These are phyloP conservation scores for Volvox africanus DNA, from an alignment of 139 green algal genomes.

Conservation along the genomic window DNA sequence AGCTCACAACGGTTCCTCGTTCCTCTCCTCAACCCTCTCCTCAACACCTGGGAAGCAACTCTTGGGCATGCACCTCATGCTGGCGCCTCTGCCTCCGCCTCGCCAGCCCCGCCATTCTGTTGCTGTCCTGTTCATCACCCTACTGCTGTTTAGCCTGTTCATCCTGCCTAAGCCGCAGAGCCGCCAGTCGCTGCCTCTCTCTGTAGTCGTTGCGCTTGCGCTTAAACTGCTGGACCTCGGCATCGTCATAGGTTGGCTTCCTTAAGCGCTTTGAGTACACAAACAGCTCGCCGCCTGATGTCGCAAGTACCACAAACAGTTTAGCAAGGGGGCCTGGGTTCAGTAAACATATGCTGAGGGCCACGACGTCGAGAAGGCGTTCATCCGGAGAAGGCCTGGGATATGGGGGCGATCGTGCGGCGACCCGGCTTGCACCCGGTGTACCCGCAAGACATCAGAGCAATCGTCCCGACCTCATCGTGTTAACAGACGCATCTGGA, in stretches of 20 bases:
- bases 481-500: neutral
- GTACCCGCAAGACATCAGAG: neutral
- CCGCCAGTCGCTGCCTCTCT: conserved; percentile 40
- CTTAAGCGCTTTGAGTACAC: conserved; percentile 13
- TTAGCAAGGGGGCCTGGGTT: no score
- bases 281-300: conserved; percentile 29
- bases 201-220: conserved; percentile 24
- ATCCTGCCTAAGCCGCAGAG: conserved; percentile 37
- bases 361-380: neutral
- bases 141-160: neutral
- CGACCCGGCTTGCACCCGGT: neutral
- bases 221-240: neutral
- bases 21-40: no score
- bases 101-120: neutral
- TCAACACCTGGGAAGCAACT: no score
- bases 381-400: neutral
- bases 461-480: neutral
- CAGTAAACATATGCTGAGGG: neutral
- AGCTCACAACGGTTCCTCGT: no score
- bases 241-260: conserved; percentile 12
- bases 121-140: neutral
- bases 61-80: neutral
- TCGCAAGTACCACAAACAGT: no score
- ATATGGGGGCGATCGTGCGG: neutral
- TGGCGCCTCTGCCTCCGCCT: neutral